Evolutionary conservation across 306 rosid genomes (phyloP).

Genomic region (Erythrophleum fordii): DNA sequence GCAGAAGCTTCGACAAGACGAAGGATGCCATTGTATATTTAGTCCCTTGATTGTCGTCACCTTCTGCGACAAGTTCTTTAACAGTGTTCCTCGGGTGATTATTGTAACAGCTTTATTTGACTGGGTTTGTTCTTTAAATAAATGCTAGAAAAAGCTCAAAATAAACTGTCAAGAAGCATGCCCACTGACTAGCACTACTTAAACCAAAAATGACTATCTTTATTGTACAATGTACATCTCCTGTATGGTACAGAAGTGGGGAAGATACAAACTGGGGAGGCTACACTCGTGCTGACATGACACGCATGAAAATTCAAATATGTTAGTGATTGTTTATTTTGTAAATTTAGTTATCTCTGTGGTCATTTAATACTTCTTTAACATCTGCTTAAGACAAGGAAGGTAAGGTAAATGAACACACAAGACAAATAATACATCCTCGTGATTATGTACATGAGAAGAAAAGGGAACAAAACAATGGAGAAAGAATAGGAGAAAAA

Average conservation of each 20-base stretch:
- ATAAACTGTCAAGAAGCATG: not conserved
- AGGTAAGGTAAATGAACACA: not conserved
- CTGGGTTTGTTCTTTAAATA: not conserved
- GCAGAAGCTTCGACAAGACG: not conserved
- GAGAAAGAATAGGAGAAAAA: not conserved
- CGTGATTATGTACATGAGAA: not conserved
- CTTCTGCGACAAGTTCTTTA: not conserved
- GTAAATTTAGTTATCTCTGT: too few species aligned
- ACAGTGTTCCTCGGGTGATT: not conserved
- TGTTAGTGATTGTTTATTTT: not conserved
- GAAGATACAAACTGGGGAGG: not conserved
- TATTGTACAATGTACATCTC: not conserved
- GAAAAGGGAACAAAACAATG: too few species aligned
- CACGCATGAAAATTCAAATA: not conserved
- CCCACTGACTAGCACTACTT: not conserved
- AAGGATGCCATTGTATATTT: not conserved
- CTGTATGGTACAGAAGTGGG: not conserved
- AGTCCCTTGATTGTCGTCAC: not conserved
- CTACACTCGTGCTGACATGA: too few species aligned
- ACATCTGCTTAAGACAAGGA: not conserved
- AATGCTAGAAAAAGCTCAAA: not conserved
- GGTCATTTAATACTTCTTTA: too few species aligned
- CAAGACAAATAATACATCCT: not conserved
- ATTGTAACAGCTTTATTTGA: not conserved
- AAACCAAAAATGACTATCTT: not conserved